phyloP scores from a whole-genome alignment of 306 rosid genomes.

The Medicago lupulina region DNA sequence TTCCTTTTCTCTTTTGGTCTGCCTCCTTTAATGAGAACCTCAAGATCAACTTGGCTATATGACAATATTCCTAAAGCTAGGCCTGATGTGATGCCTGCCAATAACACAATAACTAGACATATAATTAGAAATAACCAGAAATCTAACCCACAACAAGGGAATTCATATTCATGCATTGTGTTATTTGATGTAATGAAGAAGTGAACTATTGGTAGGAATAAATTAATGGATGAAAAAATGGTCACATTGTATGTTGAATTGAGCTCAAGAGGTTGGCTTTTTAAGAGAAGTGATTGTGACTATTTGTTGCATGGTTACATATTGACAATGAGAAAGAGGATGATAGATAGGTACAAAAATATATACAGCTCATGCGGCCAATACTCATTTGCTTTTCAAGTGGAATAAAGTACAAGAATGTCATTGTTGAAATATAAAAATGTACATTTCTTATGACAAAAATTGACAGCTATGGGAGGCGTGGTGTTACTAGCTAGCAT shows the following conservation, averaged over 20 bases:
- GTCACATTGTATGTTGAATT: not conserved
- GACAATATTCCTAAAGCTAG: conserved; percentile 79
- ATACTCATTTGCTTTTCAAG: not conserved
- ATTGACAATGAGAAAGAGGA: conserved; percentile 31
- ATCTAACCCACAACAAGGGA: conserved; percentile 51
- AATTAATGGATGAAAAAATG: not conserved
- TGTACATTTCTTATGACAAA: not conserved
- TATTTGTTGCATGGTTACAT: conserved; percentile 14
- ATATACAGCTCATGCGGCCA: conserved; percentile 17
- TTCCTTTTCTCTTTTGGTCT: conserved; percentile 59
- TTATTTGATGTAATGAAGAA: not conserved
- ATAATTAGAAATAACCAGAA: conserved; percentile 61
- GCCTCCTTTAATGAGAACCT: conserved; percentile 71
- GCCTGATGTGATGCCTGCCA: conserved; percentile 77
- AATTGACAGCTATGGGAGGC: not conserved
- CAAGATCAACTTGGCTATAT: conserved; percentile 75
- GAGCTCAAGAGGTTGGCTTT: conserved; percentile 12
- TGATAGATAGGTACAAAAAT: conserved; percentile 27
- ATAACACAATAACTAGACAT: conserved; percentile 52
- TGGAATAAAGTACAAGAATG: not conserved
- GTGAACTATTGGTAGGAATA: not conserved
- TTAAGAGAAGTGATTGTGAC: conserved; percentile 9
- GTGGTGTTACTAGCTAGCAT: too few relatives aligned
- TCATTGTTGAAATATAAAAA: not conserved
- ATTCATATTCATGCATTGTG: conserved; percentile 48